Conservation (phyloP, 768 basidiomycete species). For the Pisolithus microcarpus region DNA sequence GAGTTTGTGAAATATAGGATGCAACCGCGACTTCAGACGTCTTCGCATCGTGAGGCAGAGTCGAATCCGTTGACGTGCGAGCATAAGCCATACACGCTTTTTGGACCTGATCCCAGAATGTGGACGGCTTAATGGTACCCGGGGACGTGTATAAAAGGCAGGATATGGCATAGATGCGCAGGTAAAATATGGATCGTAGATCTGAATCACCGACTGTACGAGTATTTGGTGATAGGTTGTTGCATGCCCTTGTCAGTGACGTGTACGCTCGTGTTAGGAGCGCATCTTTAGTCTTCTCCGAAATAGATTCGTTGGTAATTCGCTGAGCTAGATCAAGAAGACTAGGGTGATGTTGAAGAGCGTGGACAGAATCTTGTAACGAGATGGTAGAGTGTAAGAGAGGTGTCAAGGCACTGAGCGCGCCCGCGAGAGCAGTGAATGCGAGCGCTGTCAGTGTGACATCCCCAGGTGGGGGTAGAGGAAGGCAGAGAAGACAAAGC, state of each 20-base stretch:
- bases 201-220: slow-evolving; percentile 8
- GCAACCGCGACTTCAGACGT: slow-evolving; percentile 22
- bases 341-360: slow-evolving; percentile 27
- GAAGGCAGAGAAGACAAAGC: slow-evolving; percentile 35
- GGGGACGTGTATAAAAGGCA: slow-evolving; percentile 41
- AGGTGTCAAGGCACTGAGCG: slow-evolving; percentile 38
- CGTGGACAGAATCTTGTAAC: slow-evolving; percentile 22
- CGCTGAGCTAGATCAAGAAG: slow-evolving; percentile 49
- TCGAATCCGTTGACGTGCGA: slow-evolving; percentile 14
- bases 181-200: slow-evolving; percentile 25
- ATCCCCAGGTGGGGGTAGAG: slow-evolving; percentile 30
- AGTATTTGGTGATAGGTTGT: slow-evolving; percentile 24
- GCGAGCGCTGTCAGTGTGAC: slow-evolving; percentile 42
- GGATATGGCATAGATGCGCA: slow-evolving; percentile 40
- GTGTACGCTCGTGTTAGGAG: slow-evolving; percentile 57
- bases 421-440: slow-evolving; percentile 53
- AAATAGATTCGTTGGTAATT: slow-evolving; percentile 30
- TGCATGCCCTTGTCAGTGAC: slow-evolving; percentile 32
- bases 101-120: slow-evolving; percentile 66
- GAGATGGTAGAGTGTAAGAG: slow-evolving; percentile 13
- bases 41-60: slow-evolving; percentile 11
- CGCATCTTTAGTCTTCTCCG: slow-evolving; percentile 49
- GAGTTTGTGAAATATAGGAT: slow-evolving; percentile 34
- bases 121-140: slow-evolving; percentile 41
- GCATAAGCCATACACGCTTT: slow-evolving; percentile 37